Conservation (phyloP, 2,329 filamentous ascomycete species). For the Venturia aucupariae region DNA sequence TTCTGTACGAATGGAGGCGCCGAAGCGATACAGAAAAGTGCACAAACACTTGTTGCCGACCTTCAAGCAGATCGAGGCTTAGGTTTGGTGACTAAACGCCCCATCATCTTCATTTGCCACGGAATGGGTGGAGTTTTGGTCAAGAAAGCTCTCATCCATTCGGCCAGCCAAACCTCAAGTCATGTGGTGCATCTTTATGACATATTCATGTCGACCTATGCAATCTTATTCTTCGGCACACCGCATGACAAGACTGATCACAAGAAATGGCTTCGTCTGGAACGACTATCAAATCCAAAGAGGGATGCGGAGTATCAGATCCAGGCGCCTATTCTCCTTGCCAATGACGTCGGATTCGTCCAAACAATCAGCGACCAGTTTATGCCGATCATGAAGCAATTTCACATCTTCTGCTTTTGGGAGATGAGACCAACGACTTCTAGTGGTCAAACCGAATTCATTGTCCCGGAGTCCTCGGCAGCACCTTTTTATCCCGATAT, state of each 20-base stretch:
- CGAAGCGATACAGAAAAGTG: constrained; percentile 19
- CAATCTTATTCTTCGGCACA: constrained; percentile 12
- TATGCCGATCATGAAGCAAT: constrained; percentile 7
- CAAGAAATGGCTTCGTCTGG: constrained; percentile 6
- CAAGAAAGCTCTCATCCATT: constrained; percentile 60
- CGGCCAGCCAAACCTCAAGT: constrained; percentile 49
- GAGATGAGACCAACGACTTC: constrained; percentile 16
- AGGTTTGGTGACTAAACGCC: constrained; percentile 47
- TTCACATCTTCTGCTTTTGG: constrained; percentile 15
- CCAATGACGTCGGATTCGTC: constrained; percentile 6
- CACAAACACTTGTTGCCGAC: constrained; percentile 27
- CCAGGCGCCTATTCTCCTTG: background rate
- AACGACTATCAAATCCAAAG: background rate
- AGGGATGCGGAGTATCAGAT: background rate
- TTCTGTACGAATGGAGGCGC: constrained; percentile 17
- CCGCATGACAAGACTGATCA: constrained; percentile 5
- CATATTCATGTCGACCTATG: constrained; percentile 65
- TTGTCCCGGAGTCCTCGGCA: constrained; percentile 18
- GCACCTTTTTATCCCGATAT: constrained; percentile 16
- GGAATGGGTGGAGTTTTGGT: constrained; percentile 63
- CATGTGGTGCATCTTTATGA: constrained; percentile 57
- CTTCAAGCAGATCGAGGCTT: constrained; percentile 28
- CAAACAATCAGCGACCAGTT: constrained; percentile 11
- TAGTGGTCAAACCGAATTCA: constrained; percentile 14
- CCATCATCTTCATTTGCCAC: constrained; percentile 67